These are phyloP conservation scores for Sanghuangporus weigelae DNA, from an alignment of 1,284 basidiomycete species.

Conservation along the genomic window DNA sequence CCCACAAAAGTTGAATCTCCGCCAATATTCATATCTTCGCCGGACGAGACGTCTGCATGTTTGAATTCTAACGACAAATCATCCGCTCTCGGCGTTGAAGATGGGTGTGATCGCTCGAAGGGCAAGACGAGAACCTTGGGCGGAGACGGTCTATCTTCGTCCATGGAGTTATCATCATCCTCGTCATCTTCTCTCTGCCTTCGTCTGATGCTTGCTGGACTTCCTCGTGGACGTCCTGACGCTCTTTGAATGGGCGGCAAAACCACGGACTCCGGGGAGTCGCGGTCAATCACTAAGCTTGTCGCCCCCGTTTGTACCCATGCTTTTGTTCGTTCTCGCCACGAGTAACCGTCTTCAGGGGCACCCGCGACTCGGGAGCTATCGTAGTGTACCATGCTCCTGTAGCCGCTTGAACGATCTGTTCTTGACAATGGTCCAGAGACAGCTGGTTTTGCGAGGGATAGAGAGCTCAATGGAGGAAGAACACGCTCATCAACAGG, in stretches of 20 bases:
- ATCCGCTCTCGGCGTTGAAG: conserved; percentile 6
- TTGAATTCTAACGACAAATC: conserved; percentile 7
- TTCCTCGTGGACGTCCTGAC: background rate
- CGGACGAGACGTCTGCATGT: background rate
- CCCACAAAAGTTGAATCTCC: conserved; percentile 3
- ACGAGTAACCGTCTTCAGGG: background rate
- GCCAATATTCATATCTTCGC: background rate
- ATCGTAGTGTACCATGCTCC: background rate
- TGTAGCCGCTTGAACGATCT: background rate
- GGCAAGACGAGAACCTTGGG: conserved; percentile 5
- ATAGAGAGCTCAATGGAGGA: conserved; percentile 7
- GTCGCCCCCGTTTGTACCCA: background rate
- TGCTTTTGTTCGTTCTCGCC: background rate
- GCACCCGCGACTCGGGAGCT: background rate
- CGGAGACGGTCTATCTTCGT: conserved; percentile 9
- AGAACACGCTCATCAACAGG: background rate
- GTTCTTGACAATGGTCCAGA: background rate
- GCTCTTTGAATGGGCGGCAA: conserved; percentile 8
- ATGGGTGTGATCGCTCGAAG: background rate
- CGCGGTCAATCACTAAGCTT: background rate
- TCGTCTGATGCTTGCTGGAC: conserved; percentile 2
- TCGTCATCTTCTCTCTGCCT: conserved; percentile 1
- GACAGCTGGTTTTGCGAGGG: background rate
- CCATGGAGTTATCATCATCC: background rate
- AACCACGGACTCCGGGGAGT: conserved; percentile 10